phyloP scores from a whole-genome alignment of 2,329 filamentous ascomycete species.

The Calycina herbarum region DNA sequence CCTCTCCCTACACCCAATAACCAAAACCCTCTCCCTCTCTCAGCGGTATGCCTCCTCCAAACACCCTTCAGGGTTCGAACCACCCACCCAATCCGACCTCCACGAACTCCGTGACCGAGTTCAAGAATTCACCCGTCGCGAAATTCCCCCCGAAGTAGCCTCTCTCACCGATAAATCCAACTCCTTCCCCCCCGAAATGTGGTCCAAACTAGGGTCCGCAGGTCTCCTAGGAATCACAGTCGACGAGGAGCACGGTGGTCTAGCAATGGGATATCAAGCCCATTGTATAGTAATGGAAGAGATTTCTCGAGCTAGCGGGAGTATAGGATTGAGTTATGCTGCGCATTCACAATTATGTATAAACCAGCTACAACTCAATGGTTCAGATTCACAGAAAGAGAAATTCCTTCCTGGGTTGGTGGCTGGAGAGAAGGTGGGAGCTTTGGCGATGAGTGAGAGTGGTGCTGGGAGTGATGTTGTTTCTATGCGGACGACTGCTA shows the following conservation, averaged over 20 bases:
- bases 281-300: slow-evolving; percentile 97
- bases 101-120: slow-evolving; percentile 54
- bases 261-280: slow-evolving; percentile 93
- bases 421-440: slow-evolving; percentile 77
- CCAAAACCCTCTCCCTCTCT: slow-evolving; percentile 35
- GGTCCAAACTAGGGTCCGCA: slow-evolving; percentile 88
- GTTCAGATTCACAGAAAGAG: slow-evolving; percentile 73
- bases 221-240: slow-evolving; percentile 92
- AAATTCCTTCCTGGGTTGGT: slow-evolving; percentile 80
- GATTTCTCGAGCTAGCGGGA: slow-evolving; percentile 80
- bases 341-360: slow-evolving; percentile 96
- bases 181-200: slow-evolving; percentile 87
- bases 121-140: slow-evolving; percentile 79
- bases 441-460: slow-evolving; percentile 92
- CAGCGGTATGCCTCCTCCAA: slow-evolving; percentile 61
- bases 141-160: slow-evolving; percentile 82
- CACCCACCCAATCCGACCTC: slow-evolving; percentile 52
- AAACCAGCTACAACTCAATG: slow-evolving; percentile 94
- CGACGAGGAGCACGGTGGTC: slow-evolving; percentile 85
- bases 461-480: slow-evolving; percentile 92
- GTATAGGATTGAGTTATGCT: slow-evolving; percentile 87
- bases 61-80: slow-evolving; percentile 62
- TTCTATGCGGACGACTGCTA: slow-evolving; percentile 87
- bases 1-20: slow-evolving; percentile 28
- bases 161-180: slow-evolving; percentile 81